Evolutionary conservation across 1,284 basidiomycete genomes (phyloP), one percentile per base, ranked within the genome.

Genomic region (Moniliophthora roreri): DNA sequence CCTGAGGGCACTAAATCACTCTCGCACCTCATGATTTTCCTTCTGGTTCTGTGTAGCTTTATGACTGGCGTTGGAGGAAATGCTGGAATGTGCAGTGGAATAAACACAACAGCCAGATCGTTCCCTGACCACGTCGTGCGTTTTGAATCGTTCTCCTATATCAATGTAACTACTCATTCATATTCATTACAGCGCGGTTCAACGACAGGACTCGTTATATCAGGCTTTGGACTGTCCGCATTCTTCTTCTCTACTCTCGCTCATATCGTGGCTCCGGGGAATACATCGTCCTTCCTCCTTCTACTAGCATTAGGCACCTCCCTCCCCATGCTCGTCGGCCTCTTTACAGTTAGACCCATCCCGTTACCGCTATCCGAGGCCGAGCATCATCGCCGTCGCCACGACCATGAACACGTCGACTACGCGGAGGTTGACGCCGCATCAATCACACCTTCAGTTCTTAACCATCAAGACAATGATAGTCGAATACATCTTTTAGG

Each of bases 181-280:
- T 16, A 28, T 10, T 7, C 37, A 50, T 55, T 45, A 10, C 37
- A 85, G 85, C 76, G 90, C 35, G 90, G 85, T 1, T 82, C 85
- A 0, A 81, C 85, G 0, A 89, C 87, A 1, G 86, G 85, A 2
- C 65, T 89, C 13, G 89, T 93, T 18, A 71, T 91, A 15, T 89
- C 89, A 0, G 91, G 89, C n/a, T 92, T 91, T 55, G 91, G 91
- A 0, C 76, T 93, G 4, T 91, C 88, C 7, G 91, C 91, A 0
- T 92, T 93, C 69, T 73, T 87, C 54, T 93, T 93, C 69, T 86
- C 86, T 20, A 77, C 81, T 0, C 65, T 91, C 16, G 82, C 87
- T 0, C 84, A 89, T 52, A 58, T 75, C 0, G 61, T 86, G 24
- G 93, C 83, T 58, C 82, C 86, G 0, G 90, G 87, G 0, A 77